phyloP scores from a whole-genome alignment of 2,329 filamentous ascomycete species.

The Pseudocercospora eumusae region DNA sequence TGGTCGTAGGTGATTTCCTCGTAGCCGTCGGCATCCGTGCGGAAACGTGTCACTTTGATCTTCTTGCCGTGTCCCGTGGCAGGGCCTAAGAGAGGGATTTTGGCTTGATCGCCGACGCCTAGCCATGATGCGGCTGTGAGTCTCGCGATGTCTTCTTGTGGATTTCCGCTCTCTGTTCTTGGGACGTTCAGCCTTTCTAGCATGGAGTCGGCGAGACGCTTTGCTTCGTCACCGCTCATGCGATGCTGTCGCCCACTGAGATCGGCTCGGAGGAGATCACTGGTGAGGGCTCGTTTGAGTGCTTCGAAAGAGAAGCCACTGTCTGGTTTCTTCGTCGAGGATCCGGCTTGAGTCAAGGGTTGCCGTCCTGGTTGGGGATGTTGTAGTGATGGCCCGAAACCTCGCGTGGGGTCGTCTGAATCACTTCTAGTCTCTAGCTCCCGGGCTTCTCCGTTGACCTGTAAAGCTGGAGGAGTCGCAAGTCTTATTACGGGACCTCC shows the following conservation, averaged over 20 bases:
- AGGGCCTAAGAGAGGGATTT: slow-evolving; percentile 43
- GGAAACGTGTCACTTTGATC: slow-evolving; percentile 47
- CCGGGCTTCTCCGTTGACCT: slow-evolving; percentile 54
- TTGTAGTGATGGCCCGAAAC: slow-evolving; percentile 5
- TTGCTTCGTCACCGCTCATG: slow-evolving; percentile 50
- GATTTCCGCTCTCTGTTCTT: slow-evolving; percentile 38
- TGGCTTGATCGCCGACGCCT: slow-evolving; percentile 37
- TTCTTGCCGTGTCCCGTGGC: slow-evolving; percentile 37
- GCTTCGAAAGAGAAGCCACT: slow-evolving; percentile 43
- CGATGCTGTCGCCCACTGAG: slow-evolving; percentile 43
- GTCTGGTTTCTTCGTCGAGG: background rate
- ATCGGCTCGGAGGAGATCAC: slow-evolving; percentile 51
- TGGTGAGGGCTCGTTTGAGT: slow-evolving; percentile 49
- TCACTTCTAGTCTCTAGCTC: slow-evolving; percentile 30
- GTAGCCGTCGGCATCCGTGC: slow-evolving; percentile 40
- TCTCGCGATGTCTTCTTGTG: slow-evolving; percentile 41
- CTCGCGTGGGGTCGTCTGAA: slow-evolving; percentile 27
- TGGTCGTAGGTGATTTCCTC: slow-evolving; percentile 41
- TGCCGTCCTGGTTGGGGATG: background rate
- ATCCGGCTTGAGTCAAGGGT: no score
- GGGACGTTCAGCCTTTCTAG: slow-evolving; percentile 43
- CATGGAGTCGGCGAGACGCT: slow-evolving; percentile 49
- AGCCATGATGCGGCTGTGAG: slow-evolving; percentile 49
- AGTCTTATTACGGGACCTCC: slow-evolving; percentile 63
- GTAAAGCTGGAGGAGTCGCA: slow-evolving; percentile 60